Conservation (phyloP, 2,329 filamentous ascomycete species). For the Paramyrothecium roridum region DNA sequence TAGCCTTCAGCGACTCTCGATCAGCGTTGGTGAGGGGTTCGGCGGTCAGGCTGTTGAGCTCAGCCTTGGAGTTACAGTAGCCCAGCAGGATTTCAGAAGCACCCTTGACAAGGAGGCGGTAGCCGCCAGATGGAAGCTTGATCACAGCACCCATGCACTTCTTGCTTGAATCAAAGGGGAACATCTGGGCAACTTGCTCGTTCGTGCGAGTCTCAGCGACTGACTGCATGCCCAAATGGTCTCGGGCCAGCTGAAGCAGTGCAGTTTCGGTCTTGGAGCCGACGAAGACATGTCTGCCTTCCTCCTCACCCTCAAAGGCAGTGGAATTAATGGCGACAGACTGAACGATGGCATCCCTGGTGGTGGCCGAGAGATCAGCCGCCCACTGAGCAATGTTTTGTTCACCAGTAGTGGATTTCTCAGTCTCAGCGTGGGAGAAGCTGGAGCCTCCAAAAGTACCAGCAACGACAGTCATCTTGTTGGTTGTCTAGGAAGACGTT, state of each 20-base stretch:
- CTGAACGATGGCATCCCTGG: conserved; percentile 34
- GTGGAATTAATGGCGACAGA: conserved; percentile 56
- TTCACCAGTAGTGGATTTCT: conserved; percentile 12
- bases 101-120: conserved; percentile 52
- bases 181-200: conserved; percentile 43
- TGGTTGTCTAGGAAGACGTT: conserved; percentile 40
- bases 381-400: conserved; percentile 12
- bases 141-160: conserved; percentile 57
- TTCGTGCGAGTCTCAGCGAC: conserved; percentile 43
- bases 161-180: conserved; percentile 52
- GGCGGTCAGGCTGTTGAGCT: conserved; percentile 15
- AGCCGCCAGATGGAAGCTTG: conserved; percentile 38
- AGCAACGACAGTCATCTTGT: conserved; percentile 73
- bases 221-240: conserved; percentile 46
- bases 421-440: conserved; percentile 27
- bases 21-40: conserved; percentile 48
- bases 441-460: conserved; percentile 54
- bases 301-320: conserved; percentile 50
- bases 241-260: conserved; percentile 45
- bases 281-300: conserved; percentile 41
- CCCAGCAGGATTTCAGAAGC: conserved; percentile 53
- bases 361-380: conserved; percentile 13
- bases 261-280: conserved; percentile 58
- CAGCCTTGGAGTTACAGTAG: conserved; percentile 46
- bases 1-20: conserved; percentile 46